A percentile compares a stretch with the other conserved stretches of the same genome.
phyloP scores from a whole-genome alignment of 805 yeast genomes.

The Zygosaccharomyces siamensis region DNA sequence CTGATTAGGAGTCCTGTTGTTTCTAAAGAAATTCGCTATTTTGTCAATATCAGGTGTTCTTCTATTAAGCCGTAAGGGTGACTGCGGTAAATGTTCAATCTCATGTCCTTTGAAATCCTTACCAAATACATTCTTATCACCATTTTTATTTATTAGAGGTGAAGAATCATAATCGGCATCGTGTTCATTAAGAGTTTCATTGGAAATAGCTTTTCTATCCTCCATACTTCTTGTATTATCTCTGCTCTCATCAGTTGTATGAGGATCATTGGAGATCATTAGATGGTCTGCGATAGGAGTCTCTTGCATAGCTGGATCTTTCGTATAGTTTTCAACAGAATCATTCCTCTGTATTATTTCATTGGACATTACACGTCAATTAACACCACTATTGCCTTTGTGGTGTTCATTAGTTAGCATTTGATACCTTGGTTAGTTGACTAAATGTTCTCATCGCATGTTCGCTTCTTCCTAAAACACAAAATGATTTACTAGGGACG shows the following conservation, averaged over 20 bases:
- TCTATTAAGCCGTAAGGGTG: constrained; percentile 12
- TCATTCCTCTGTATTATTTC: constrained; percentile 1
- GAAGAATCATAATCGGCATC: not conserved
- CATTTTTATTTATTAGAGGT: not conserved
- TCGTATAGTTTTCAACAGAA: not conserved
- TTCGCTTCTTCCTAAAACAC: not conserved
- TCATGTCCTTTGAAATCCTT: not conserved
- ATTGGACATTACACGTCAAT: constrained; percentile 2
- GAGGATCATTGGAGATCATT: constrained; percentile 1
- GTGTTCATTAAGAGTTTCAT: constrained; percentile 2
- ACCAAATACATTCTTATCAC: not conserved
- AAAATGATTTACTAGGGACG: not conserved
- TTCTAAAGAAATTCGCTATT: constrained; percentile 24
- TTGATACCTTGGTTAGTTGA: not conserved
- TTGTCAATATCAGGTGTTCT: constrained; percentile 29
- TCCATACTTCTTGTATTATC: constrained; percentile 8
- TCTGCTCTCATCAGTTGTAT: not conserved
- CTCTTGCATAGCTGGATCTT: constrained; percentile 14
- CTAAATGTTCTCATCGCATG: not conserved
- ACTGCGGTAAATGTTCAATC: not conserved
- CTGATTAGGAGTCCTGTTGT: constrained; percentile 16
- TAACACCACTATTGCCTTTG: not conserved
- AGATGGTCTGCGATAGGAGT: constrained; percentile 14
- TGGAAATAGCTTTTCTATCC: not conserved
- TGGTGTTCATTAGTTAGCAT: not conserved